Conservation (phyloP, 139 green algal species). For the Protoeuglena noctilucae region DNA sequence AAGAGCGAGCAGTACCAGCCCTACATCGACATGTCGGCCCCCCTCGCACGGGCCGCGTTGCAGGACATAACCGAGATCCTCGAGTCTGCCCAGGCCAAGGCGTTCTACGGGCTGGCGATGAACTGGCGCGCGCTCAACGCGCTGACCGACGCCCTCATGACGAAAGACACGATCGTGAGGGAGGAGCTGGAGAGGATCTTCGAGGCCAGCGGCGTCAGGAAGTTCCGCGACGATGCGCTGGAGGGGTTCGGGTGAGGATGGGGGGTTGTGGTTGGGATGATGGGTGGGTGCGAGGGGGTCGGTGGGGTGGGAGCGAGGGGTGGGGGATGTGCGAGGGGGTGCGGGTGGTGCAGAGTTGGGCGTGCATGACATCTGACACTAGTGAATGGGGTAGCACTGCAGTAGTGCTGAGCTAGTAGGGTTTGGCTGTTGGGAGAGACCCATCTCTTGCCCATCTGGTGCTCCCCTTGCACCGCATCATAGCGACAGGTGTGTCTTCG, state of each 20-base stretch:
- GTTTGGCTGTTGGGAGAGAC: too few species aligned
- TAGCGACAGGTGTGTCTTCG: too few species aligned
- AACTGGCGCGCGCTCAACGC: conserved; percentile 52
- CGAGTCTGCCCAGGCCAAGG: conserved; percentile 73
- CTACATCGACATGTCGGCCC: conserved; percentile 30
- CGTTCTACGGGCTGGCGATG: conserved; percentile 57
- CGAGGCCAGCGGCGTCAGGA: conserved; percentile 6
- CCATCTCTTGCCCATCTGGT: too few species aligned
- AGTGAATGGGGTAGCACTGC: too few species aligned
- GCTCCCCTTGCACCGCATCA: too few species aligned
- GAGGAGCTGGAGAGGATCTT: conserved; percentile 29
- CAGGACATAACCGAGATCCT: conserved; percentile 49
- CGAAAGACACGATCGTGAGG: conserved; percentile 24
- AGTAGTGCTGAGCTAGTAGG: too few species aligned
- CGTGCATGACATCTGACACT: too few species aligned
- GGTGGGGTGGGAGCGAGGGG: too few species aligned
- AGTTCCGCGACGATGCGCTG: conserved; percentile 11
- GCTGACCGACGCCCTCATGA: conserved; percentile 22
- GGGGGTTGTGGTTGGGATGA: too few species aligned
- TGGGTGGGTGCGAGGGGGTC: too few species aligned
- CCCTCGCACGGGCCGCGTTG: conserved; percentile 25
- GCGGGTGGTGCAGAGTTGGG: too few species aligned
- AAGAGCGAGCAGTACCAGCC: conserved; percentile 24
- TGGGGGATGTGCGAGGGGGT: too few species aligned
- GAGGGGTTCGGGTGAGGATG: conserved; percentile 33